phyloP scores from a whole-genome alignment of 2,329 filamentous ascomycete genomes.

The Penicillium corylophilum region DNA sequence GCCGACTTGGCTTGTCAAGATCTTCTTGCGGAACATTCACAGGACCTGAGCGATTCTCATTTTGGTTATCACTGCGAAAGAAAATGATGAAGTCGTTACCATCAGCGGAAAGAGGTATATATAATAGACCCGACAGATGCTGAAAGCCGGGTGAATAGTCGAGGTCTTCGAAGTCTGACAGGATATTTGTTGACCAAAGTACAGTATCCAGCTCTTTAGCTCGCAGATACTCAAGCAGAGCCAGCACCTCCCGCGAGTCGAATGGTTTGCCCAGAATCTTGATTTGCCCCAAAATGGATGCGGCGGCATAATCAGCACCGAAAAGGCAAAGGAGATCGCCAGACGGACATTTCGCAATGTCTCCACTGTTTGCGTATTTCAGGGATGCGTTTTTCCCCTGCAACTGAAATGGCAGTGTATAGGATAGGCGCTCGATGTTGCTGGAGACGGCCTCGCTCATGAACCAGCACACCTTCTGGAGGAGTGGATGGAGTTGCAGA shows the following conservation, averaged over 20 bases:
- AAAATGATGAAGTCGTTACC: slow-evolving; percentile 85
- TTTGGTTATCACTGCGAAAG: slow-evolving; percentile 65
- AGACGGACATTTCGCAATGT: slow-evolving; percentile 74
- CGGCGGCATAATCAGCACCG: slow-evolving; percentile 77
- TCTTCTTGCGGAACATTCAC: neutral
- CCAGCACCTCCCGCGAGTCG: slow-evolving; percentile 76
- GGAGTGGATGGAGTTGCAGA: slow-evolving; percentile 82
- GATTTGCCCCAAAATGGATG: slow-evolving; percentile 79
- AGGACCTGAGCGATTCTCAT: neutral
- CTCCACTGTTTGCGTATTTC: slow-evolving; percentile 71
- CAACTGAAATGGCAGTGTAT: slow-evolving; percentile 75
- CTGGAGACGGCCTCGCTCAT: slow-evolving; percentile 78
- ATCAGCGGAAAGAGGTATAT: slow-evolving; percentile 72
- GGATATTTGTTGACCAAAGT: slow-evolving; percentile 71
- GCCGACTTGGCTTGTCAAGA: slow-evolving; percentile 48
- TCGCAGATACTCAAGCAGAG: slow-evolving; percentile 77
- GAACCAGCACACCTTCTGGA: slow-evolving; percentile 85
- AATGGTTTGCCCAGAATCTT: slow-evolving; percentile 75
- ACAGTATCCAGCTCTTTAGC: slow-evolving; percentile 72
- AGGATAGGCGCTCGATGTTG: slow-evolving; percentile 82
- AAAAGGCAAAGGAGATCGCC: slow-evolving; percentile 80
- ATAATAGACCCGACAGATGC: slow-evolving; percentile 70
- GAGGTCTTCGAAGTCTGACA: slow-evolving; percentile 74
- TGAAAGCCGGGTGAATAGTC: slow-evolving; percentile 75
- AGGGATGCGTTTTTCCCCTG: slow-evolving; percentile 76